Evolutionary conservation across 768 basidiomycete species (phyloP), one percentile per base, ranked within the genome.

Genomic region (Boletus vinaceobasis): DNA sequence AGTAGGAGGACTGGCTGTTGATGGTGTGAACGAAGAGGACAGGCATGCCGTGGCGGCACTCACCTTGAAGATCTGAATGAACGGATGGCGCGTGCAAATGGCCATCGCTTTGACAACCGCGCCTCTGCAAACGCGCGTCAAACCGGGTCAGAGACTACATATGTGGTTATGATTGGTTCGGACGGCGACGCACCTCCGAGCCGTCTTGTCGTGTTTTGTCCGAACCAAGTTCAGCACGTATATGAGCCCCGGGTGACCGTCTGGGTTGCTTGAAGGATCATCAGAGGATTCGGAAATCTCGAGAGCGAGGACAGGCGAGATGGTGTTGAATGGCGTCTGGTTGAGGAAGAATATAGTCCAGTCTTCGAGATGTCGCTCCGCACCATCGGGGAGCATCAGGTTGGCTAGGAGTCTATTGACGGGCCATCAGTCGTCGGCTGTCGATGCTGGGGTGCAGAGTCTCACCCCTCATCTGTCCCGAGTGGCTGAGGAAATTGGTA

Each of bases 291-390:
- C 71, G 40, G 73, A 65, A 1, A 80, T 83, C 62, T 88, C 88
- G 59, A 88, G 74, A 1, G 89, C 84, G 39, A 95, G 78, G 15
- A 93, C 82, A 7, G 93, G 89, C 2, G 86, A 82, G 59, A 96
- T 91, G 17, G 86, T 87, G 66, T 94, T 93, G 74, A 87, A 90
- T 0, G 86, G 79, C 0, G 90, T 93, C 73, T 98, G 97, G 68
- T 98, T 98, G 53, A 99, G 82, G 71, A 96, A 97, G 79, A 99
- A 99, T 42, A 98, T 86, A 6, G 97, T 98, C 95, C 95, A 98
- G 72, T 98, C 97, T 69, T 96, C 93, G 23, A 88, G 74, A 57
- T 96, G 90, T 48, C 88, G 85, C 74, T 99, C 96, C 31, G 94
- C 97, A 7, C 97, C 97, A 71, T 99, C 97, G 11, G 97, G 97